Base-by-base conservation (phyloP, 2,329 filamentous ascomycete species). In the Colletotrichum musae region DNA sequence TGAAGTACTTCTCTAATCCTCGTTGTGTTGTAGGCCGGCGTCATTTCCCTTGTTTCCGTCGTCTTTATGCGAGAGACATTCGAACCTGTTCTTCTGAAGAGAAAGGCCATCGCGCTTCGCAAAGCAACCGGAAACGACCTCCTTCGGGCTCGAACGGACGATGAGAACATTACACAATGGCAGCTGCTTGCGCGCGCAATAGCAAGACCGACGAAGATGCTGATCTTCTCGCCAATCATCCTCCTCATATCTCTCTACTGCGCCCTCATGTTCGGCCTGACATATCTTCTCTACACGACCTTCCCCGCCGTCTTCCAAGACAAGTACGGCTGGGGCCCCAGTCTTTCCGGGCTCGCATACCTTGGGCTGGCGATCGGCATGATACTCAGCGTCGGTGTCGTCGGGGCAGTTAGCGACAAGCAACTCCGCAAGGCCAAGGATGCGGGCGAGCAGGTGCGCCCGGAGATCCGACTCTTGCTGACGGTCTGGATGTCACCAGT, bases 271-370 rank as follows among this genome's bases (percentile, higher is more conserved):
- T 87, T 85, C 71, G 85, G 83, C 5, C 83, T 84, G 70, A 73
- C 87, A 1, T 87, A 86, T 62, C 79, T 88, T 36, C 78, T 88
- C 52, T 86, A 88, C 73, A 85, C 84, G 0, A 86, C 83, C 32
- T 81, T 88, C 39, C 83, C 85, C 0, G 71, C 79, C 1, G 80
- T 88, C 0, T 88, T 87, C 66, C 75, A 80, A 75, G 71, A 76
- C 0, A 77, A 79, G 7, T 82, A 82, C 62, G 76, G 76, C 62
- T 82, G 81, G 71, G 73, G 72, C 51, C 75, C 75, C 0, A 65
- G 76, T 43, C 70, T 75, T 18, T 41, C 63, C 9, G 70, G 67
- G 13, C 58, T 70, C 4, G 62, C 59, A 15, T 70, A 66, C 15
- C 52, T 71, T 0, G 66, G 70, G 1, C 50, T 71, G 26, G 70